Base-by-base conservation (phyloP, 1,284 basidiomycete species). In the Ceratobasidium papillatum region DNA sequence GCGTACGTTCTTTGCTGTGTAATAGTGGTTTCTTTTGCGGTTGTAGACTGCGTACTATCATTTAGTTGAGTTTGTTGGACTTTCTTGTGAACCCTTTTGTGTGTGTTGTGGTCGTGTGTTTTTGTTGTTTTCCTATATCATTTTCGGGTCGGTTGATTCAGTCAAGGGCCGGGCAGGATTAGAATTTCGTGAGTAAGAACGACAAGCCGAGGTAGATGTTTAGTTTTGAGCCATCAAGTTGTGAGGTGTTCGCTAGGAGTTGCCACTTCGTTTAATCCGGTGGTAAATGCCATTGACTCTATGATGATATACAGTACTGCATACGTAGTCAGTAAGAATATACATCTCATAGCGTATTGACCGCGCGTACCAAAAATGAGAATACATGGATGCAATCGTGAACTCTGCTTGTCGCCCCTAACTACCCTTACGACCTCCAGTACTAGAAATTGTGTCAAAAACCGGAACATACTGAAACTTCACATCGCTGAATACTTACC, bases 401-500 rank as follows among this genome's bases (percentile, higher is more conserved):
- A 32, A 30, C 12, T 11, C 52, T 4, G 12, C 7, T 1, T 11
- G 19, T 12, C 12, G 30, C 12, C n/a, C 27, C 27, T 27, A n/a
- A 11, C 34, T 8, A n/a, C 27, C 7, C 8, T 54, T 49, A 66
- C 47, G 75, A 73, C 30, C 69, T 72, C 61, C 68, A 61, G 36
- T 73, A 71, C 61, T 75, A 25, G 22, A 30, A 36, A 34, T 2
- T 5, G 27, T 17, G 22, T n/a, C n/a, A n/a, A n/a, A n/a, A n/a
- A n/a, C n/a, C n/a, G n/a, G n/a, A n/a, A n/a, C n/a, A 14, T 14
- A 41, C 38, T 41, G 38, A 7, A 5, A 34, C 9, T 7, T 45
- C 4, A n/a, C 51, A 36, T 14, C 36, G 5, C 32, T 43, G 2
- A 41, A 19, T 19, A 65, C 54, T 5, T 41, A 63, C 69, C 81